Evolutionary conservation across 2,329 filamentous ascomycete genomes (phyloP).

Genomic region (Helotiales sp.): DNA sequence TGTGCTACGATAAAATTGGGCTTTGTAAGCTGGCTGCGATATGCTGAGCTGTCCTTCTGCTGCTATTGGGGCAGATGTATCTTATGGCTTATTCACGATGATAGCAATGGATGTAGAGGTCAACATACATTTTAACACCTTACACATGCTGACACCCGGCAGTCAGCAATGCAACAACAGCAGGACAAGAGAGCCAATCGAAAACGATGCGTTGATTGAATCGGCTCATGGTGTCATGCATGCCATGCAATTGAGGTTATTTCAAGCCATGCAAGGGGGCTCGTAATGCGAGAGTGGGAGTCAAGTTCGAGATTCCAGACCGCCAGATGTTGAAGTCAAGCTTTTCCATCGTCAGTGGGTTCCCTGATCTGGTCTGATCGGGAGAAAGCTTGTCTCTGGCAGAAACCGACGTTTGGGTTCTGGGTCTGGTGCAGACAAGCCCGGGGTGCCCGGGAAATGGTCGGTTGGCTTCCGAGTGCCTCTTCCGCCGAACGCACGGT

Average conservation of each 20-base stretch:
- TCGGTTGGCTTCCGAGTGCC: background rate
- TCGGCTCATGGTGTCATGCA: background rate
- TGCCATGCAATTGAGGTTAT: slow-evolving; percentile 8
- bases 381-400: slow-evolving; percentile 12
- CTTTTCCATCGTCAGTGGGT: slow-evolving; percentile 9
- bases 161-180: background rate
- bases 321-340: slow-evolving; percentile 11
- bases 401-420: slow-evolving; percentile 3
- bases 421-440: background rate
- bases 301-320: background rate
- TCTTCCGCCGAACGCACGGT: slow-evolving; percentile 3
- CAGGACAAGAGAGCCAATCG: background rate
- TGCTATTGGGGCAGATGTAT: background rate
- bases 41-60: background rate
- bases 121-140: background rate
- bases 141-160: background rate
- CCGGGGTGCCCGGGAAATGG: background rate
- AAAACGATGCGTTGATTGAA: slow-evolving; percentile 8
- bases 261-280: background rate
- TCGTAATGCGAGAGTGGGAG: slow-evolving; percentile 2
- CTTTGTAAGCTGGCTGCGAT: background rate
- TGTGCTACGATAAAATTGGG: background rate
- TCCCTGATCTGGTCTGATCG: background rate
- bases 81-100: slow-evolving; percentile 8
- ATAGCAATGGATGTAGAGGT: slow-evolving; percentile 6